Base-by-base conservation (phyloP, 192 early-diverging fungal genomes). In the Borealophlyctis nickersoniae region DNA sequence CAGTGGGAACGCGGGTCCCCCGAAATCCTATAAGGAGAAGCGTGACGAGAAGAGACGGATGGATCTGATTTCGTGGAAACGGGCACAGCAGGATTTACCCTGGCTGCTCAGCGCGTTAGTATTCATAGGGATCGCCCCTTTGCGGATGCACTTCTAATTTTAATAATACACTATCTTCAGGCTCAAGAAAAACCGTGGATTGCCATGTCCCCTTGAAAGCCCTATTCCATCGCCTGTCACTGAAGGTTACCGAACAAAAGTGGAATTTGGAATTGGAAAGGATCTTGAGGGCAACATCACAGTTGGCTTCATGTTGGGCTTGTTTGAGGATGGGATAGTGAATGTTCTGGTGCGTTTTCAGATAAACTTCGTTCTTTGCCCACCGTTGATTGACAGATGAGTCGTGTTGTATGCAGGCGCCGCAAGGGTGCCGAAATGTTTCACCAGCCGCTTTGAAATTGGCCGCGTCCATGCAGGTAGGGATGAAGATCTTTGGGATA, bases 251-350 rank as follows among this genome's bases (percentile, higher is more conserved):
- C 73, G 89, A 52, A 92, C 71, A 66, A 92, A 92, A 70, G 89
- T 86, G 65, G 91, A 92, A 69, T 92, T 90, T 61, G 77, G 86
- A 0, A 75, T 89, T 64, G 91, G 91, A 22, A 49, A 50, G 36
- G 75, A 90, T 67, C 35, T 76, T 5, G 73, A 82, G 2, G 81
- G 81, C 3, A 60, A 86, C 48, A 53, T 36, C 26, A 64, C 74
- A 2, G 77, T 87, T 49, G 91, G 91, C 3, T 92, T 92, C 64
- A 67, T 85, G 36, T 61, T 86, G 26, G 91, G 91, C 14, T 48
- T 74, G 4, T 91, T 72, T 72, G 80, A 83, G 52, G 75, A 86
- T 14, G 91, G 89, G 7, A 45, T 79, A 30, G 77, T 75, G 4
- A 63, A 62, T 29, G 86, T 92, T 1, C 52, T 84, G 55, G 75